phyloP scores from a whole-genome alignment of 129 eudicot species.

The Centaurea solstitialis region DNA sequence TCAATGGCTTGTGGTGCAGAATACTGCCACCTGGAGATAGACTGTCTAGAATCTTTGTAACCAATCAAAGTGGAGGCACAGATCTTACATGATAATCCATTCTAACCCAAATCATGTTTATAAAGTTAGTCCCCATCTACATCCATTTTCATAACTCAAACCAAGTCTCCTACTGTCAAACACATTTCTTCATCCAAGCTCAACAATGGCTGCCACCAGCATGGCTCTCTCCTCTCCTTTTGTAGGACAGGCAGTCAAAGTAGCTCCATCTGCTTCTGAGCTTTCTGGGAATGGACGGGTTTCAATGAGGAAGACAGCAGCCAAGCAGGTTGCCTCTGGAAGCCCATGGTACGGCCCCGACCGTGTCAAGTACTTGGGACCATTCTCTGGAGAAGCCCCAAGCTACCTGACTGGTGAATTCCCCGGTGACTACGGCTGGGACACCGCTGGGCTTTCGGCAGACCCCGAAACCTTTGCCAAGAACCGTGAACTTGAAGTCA shows the following conservation, averaged over 20 bases:
- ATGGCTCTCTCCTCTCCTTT: conserved; percentile 24
- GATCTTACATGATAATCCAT: neutral
- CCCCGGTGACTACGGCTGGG: conserved; percentile 24
- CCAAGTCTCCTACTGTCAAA: neutral
- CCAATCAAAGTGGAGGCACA: neutral
- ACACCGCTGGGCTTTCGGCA: conserved; percentile 18
- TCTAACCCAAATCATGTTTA: neutral
- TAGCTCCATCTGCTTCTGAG: conserved; percentile 11
- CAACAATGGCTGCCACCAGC: conserved; percentile 13
- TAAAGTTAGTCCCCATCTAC: neutral
- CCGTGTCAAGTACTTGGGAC: conserved; percentile 22
- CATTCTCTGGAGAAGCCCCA: conserved; percentile 24
- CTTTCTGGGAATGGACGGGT: neutral
- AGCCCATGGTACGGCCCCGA: conserved; percentile 30
- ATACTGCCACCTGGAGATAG: neutral
- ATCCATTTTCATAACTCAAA: neutral
- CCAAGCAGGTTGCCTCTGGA: conserved; percentile 1
- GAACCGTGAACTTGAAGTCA: conserved; percentile 19
- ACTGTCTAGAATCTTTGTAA: neutral
- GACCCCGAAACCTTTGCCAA: conserved; percentile 22
- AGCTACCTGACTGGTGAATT: conserved; percentile 16
- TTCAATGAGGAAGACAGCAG: conserved; percentile 16
- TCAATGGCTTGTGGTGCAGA: conserved; percentile 4
- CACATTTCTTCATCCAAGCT: neutral
- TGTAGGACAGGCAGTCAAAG: conserved; percentile 14